Evolutionary conservation across 352 stramenopile species (phyloP), one percentile per base, ranked within the genome.

Genomic region (Thraustotheca clavata): DNA sequence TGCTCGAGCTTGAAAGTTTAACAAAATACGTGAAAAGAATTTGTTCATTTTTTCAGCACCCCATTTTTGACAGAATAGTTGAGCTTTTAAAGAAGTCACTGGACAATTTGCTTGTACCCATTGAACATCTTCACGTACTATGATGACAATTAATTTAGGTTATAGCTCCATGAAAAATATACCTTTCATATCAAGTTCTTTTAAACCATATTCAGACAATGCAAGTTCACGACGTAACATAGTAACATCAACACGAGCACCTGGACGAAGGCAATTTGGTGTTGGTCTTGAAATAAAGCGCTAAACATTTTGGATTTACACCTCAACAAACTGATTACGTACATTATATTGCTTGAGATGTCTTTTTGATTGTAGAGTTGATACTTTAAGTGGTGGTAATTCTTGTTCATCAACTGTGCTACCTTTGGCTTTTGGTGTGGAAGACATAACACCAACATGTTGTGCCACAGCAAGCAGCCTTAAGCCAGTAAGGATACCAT

Each of bases 81-180:
- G 86, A 1, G 86, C 83, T 29, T 88, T 87, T 31, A 95, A 72
- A 6, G 82, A 87, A 3, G 70, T 77, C 6, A 95, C 86, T 8
- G 85, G 83, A 22, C 83, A 93, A 67, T 95, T 82, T 40, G 84
- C 75, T 59, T 94, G 83, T 3, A 92, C 86, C 86, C 86, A 95
- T 20, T 91, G 79, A 47, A 95, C 67, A n/a, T 82, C 82, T 31
- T 91, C 83, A 14, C 80, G 81, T 3, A 94, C 78, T 48, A 85
- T 59, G 16, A 20, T 43, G 12, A 7, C 7, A 49, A 47, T 20
- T 14, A 36, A 7, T 61, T n/a, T 11, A 14, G 16, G 18, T 20
- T 9, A 32, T 29, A 34, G 22, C 9, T 43, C 22, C n/a, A n/a
- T n/a, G n/a, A n/a, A n/a, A n/a, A n/a, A 49, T 6, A n/a, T 31